Evolutionary conservation across 148 eudicot species (phyloP), one percentile per base, ranked within the genome.

Genomic region (Camellia lanceoleosa): DNA sequence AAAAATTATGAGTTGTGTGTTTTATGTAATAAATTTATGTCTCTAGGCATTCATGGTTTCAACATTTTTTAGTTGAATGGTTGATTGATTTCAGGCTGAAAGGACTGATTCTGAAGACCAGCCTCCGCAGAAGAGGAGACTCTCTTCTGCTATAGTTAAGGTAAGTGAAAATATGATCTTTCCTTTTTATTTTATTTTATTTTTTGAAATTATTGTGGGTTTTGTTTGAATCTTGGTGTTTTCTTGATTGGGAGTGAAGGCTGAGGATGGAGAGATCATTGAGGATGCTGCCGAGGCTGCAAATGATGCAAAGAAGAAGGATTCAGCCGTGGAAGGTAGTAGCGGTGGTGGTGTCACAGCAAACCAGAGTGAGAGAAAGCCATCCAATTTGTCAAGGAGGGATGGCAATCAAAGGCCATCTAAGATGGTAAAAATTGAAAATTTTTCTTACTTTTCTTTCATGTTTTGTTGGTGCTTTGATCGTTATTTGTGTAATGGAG

Each of bases 61-160:
- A 44, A 62, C 10, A 54, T 62, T 46, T 76, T 62, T 72, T 61
- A 2, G 51, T 7, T 14, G 64, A 59, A 72, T 83, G 79, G 15
- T 63, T 73, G 74, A 63, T 69, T 76, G 47, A 44, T 80, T 80
- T 70, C 65, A 95, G 98, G 97, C 87, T 80, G 97, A 95, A 76
- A 86, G 96, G 83, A 85, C 78, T 15, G 92, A 89, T 54, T 73
- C 81, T 0, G 92, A 90, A 69, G 96, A 91, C 58, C 94, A 92
- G 75, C 97, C 94, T 7, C 87, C 94, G 4, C 85, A 92, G 5
- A 95, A 95, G 80, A 92, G 93, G 79, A 82, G 97, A 71, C 87
- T 95, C 55, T 88, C 92, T 77, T 95, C 99, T 0, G 94, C 97
- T 77, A 92, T 95, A 76, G 94, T 95, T 54, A 93, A 93, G 96